Conservation (phyloP, 768 basidiomycete species). For the Phlebiopsis flavidoalba region DNA sequence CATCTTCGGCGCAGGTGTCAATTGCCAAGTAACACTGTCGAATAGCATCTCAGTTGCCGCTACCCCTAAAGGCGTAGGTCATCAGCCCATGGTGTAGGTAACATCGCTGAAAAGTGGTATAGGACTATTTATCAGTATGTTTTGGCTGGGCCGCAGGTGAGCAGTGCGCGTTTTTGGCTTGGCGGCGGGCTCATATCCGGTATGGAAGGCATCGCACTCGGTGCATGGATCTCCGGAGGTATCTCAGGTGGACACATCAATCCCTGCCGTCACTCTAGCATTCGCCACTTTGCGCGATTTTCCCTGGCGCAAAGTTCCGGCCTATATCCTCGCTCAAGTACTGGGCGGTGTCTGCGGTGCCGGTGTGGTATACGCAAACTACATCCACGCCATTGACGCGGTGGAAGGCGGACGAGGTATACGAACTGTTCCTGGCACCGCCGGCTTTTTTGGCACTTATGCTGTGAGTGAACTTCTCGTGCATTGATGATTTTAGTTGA, state of each 20-base stretch:
- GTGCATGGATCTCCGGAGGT: conserved; percentile 61
- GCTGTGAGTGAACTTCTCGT: conserved; percentile 35
- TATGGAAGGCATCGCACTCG: conserved; percentile 48
- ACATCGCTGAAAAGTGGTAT: not conserved
- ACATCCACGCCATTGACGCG: conserved; percentile 61
- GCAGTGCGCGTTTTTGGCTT: not conserved
- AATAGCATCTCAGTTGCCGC: conserved; percentile 1
- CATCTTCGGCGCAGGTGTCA: conserved; percentile 11
- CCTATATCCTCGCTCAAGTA: conserved; percentile 57
- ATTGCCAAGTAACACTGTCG: conserved; percentile 6
- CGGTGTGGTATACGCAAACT: conserved; percentile 56
- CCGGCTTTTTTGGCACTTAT: conserved; percentile 55
- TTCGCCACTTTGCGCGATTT: conserved; percentile 67
- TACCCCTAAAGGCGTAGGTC: conserved; percentile 44
- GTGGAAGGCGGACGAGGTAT: conserved; percentile 51
- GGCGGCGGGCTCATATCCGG: not conserved
- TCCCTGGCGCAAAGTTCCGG: conserved; percentile 78
- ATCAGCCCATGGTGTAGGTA: not conserved
- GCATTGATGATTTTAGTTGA: not conserved
- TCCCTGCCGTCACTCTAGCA: conserved; percentile 54
- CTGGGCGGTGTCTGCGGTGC: conserved; percentile 59
- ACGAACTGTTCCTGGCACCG: conserved; percentile 54
- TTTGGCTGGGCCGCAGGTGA: conserved; percentile 53
- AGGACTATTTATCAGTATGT: conserved; percentile 46
- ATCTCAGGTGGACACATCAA: conserved; percentile 66